Base-by-base conservation (phyloP, 2,329 filamentous ascomycete genomes). In the Allantophomopsis lycopodina region DNA sequence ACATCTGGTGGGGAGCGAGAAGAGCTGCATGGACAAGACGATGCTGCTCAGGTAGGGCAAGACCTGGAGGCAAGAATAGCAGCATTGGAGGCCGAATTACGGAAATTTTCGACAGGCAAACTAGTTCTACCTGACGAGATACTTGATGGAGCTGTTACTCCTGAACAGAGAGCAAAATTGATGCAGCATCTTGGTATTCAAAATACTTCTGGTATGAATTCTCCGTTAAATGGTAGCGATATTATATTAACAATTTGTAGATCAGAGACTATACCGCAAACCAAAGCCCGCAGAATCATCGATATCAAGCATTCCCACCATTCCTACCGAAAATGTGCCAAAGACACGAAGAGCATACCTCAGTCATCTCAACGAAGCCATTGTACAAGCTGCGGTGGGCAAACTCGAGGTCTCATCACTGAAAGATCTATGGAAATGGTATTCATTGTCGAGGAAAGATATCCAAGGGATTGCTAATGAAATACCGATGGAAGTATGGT, bases 401-500 rank as follows among this genome's bases (percentile, higher is more conserved):
- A 14, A 34, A 11, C 16, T 34, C 14, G 16, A 17, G 7, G 14
- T 14, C 33, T 32, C 53, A 58, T 39, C 15, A 49, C 10, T 50
- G 23, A 56, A 60, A 32, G 56, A 60, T 36, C 46, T 67, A 18
- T 71, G 68, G 68, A 64, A 60, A 48, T 62, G 61, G 48, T 72
- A 71, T 50, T 55, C 63, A 23, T 55, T 66, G 21, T 70, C 65
- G 50, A 66, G 67, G 47, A 60, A 63, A 42, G 50, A 58, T 5
- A 49, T 71, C 21, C 54, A 62, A 2, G 55, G 51, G 1, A 64
- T 64, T 43, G 69, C 76, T 59, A 55, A 64, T 30, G 64, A 65
- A 21, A 66, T 87, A n/a, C 71, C 80, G 1, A 51, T 63, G 8
- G 64, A 70, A 13, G 66, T 73, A 4, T 81, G 81, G 73, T 60